Conservation (phyloP, 345 rosid species). For the Psidium guajava region DNA sequence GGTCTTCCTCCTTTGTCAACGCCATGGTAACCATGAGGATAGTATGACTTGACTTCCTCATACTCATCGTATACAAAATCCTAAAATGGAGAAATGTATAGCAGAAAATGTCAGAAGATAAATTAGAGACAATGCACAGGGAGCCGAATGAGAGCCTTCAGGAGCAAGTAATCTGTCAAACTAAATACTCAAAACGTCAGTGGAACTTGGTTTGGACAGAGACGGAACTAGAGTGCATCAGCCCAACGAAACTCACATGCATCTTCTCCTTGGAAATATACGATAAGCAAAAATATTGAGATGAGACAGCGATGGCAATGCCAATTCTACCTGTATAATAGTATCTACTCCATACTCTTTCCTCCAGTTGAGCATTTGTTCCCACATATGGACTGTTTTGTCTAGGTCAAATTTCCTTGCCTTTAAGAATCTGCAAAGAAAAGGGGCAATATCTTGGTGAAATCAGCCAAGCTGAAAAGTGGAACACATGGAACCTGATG, state of each 20-base stretch:
- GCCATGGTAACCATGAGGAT: constrained; percentile 98
- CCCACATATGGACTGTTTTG: constrained; percentile 86
- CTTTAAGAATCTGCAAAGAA: constrained; percentile 57
- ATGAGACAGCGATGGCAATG: neutral
- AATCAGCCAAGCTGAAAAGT: neutral
- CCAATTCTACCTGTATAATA: constrained; percentile 51
- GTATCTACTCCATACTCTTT: constrained; percentile 64
- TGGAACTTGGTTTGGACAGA: neutral
- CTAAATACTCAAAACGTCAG: neutral
- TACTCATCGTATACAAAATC: constrained; percentile 82
- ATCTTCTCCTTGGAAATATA: neutral
- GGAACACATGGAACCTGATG: neutral
- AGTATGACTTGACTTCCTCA: constrained; percentile 64
- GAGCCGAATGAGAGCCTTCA: neutral
- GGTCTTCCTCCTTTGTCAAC: constrained; percentile 85
- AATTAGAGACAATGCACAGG: neutral
- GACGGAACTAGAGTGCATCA: constrained; percentile 2
- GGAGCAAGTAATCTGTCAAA: neutral
- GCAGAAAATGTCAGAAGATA: neutral
- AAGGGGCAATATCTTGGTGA: neutral
- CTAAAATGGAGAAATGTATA: constrained; percentile 15
- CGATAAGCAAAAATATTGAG: neutral
- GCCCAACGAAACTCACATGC: neutral
- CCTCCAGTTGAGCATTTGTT: constrained; percentile 92
- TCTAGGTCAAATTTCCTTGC: constrained; percentile 81